Evolutionary conservation across 2,329 filamentous ascomycete species (phyloP), one percentile per base, ranked within the genome.

Genomic region (Ophiostoma ips): DNA sequence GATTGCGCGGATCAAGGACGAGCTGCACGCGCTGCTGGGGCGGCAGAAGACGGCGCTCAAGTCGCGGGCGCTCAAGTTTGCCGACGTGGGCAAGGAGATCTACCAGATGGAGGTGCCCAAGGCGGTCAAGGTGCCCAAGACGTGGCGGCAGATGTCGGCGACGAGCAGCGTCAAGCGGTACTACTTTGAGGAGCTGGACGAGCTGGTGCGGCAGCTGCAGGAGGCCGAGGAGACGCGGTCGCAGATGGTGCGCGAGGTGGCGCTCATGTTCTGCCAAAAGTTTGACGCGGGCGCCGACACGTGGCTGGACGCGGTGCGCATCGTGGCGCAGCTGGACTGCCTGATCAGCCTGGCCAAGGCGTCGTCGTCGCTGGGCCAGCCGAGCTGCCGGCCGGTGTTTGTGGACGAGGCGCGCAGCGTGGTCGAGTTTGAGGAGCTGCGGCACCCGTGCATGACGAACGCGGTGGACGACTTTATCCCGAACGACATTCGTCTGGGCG

Each of bases 141-240:
- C 71, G 58, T 98, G 92, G 89, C 82, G 88, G 55, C 90, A 96
- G 62, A 95, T 96, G 88, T 96, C 92, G 5, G 84, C 89, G 0
- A 96, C 92, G 0, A 79, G 84, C 55, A 80, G 83, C 51, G 85
- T 94, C 60, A 95, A 94, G 66, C 83, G 92, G 1, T 98, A 90
- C 70, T 98, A 96, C 68, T 94, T 89, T 58, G 76, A 81, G 1
- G 84, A 94, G 60, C 74, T 96, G 13, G 84, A 84, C 13, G 73
- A 76, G 28, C 76, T 95, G 2, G 88, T 98, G 19, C 83, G 90
- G 46, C 77, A 87, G 58, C 73, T 96, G 16, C 92, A 95, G 62
- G 92, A 98, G 67, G 86, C 88, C 1, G 89, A 95, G 62, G 92
- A 98, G 64, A 92, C 81, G 1, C 92, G 96, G 64, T 82, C 81